Evolutionary conservation across 73 alveolate species (phyloP).

Genomic region (Tetrahymena borealis): DNA sequence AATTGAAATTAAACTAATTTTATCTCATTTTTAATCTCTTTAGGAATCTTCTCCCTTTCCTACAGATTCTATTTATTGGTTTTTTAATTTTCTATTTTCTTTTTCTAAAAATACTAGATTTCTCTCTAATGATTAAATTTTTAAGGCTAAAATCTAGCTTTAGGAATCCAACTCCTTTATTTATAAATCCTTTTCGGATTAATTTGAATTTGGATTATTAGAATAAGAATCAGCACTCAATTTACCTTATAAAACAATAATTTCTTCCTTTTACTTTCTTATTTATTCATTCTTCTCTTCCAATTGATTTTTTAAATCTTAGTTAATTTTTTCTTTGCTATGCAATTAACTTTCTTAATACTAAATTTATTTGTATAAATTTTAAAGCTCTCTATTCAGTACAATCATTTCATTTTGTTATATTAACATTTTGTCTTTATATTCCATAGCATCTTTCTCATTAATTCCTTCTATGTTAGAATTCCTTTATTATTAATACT

Average conservation of each 20-base stretch:
- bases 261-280: neutral
- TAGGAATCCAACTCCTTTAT: neutral
- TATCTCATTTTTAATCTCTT: no score
- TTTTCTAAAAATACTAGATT: neutral
- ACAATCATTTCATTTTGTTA: neutral
- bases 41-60: no score
- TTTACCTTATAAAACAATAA: neutral
- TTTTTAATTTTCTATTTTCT: neutral
- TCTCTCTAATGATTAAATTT: neutral
- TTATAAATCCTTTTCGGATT: neutral
- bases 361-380: neutral
- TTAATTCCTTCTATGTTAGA: neutral
- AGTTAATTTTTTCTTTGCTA: neutral
- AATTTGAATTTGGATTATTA: neutral
- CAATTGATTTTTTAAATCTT: neutral
- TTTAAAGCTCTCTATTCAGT: neutral
- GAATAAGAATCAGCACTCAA: neutral
- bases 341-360: neutral
- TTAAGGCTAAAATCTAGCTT: neutral
- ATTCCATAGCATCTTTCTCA: neutral
- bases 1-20: no score
- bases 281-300: neutral
- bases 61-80: no score
- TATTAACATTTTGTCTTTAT: neutral
- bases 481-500: neutral